phyloP scores from a whole-genome alignment of 2,329 filamentous ascomycete genomes.

The Tolypocladium amazonense region DNA sequence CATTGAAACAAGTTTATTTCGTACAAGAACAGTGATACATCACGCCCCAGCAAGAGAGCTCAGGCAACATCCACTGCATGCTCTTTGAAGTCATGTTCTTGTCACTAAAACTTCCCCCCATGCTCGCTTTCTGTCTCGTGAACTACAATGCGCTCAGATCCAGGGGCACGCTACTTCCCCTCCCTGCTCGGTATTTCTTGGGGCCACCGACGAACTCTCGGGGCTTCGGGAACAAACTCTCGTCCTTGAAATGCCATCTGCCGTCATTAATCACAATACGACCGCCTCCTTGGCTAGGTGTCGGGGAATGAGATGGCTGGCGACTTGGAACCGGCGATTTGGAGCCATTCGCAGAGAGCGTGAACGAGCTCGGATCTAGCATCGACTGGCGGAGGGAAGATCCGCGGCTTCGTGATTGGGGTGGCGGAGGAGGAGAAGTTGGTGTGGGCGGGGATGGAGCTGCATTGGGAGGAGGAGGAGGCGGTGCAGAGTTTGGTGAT shows the following conservation, averaged over 20 bases:
- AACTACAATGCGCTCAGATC: constrained; percentile 49
- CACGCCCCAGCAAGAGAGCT: neutral
- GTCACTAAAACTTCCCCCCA: neutral
- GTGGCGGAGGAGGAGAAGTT: constrained; percentile 28
- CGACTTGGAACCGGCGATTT: constrained; percentile 37
- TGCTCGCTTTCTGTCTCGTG: neutral
- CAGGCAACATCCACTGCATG: neutral
- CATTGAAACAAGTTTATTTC: neutral
- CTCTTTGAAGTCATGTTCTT: neutral
- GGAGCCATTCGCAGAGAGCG: constrained; percentile 53
- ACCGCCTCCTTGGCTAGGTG: constrained; percentile 15
- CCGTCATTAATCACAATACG: constrained; percentile 60
- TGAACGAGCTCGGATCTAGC: constrained; percentile 69
- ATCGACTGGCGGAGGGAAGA: constrained; percentile 47
- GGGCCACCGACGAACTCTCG: constrained; percentile 65
- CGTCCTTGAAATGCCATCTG: constrained; percentile 80
- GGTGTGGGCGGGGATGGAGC: constrained; percentile 19
- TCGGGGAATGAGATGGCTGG: constrained; percentile 15
- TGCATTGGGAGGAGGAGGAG: constrained; percentile 16
- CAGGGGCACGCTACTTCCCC: constrained; percentile 87
- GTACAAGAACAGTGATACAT: neutral
- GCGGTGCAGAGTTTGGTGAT: constrained; percentile 23
- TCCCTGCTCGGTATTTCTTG: constrained; percentile 78
- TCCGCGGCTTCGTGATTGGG: constrained; percentile 26
- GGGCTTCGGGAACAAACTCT: constrained; percentile 73